phyloP scores from a whole-genome alignment of 2,329 filamentous ascomycete species.

The Colletotrichum sp. region DNA sequence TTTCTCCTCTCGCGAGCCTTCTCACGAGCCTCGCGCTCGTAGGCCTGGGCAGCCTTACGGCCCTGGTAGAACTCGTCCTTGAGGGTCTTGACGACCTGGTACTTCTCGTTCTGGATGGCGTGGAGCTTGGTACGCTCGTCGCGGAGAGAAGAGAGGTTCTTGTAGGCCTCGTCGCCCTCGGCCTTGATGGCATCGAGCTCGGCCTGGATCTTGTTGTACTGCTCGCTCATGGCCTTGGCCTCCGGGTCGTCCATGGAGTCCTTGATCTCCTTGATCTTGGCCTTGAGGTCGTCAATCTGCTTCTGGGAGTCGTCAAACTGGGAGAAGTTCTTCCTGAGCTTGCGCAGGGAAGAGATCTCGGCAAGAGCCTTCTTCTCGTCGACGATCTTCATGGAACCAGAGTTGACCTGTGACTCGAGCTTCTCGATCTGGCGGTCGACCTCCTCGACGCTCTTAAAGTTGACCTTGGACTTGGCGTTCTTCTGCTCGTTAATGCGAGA shows the following conservation, averaged over 20 bases:
- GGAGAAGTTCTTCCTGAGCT: constrained; percentile 89
- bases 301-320: constrained; percentile 86
- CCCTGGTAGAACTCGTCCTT: constrained; percentile 88
- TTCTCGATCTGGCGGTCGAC: constrained; percentile 82
- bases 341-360: constrained; percentile 83
- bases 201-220: constrained; percentile 83
- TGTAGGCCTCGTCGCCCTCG: constrained; percentile 90
- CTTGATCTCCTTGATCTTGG: constrained; percentile 86
- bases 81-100: constrained; percentile 78
- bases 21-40: constrained; percentile 83
- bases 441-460: constrained; percentile 88
- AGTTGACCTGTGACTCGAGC: constrained; percentile 86
- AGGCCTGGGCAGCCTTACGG: constrained; percentile 82
- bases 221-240: constrained; percentile 84
- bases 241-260: constrained; percentile 92
- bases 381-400: constrained; percentile 91
- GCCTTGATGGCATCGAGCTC: constrained; percentile 91
- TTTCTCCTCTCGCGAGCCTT: constrained; percentile 78
- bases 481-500: constrained; percentile 87
- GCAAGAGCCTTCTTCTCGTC: constrained; percentile 94
- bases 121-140: constrained; percentile 88
- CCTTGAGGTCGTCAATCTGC: constrained; percentile 85
- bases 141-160: constrained; percentile 81
- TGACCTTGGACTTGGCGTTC: constrained; percentile 77
- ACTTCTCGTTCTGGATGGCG: constrained; percentile 87